Evolutionary conservation across 2,329 filamentous ascomycete species (phyloP), one percentile per base, ranked within the genome.

Genomic region (Stenocarpella maydis): DNA sequence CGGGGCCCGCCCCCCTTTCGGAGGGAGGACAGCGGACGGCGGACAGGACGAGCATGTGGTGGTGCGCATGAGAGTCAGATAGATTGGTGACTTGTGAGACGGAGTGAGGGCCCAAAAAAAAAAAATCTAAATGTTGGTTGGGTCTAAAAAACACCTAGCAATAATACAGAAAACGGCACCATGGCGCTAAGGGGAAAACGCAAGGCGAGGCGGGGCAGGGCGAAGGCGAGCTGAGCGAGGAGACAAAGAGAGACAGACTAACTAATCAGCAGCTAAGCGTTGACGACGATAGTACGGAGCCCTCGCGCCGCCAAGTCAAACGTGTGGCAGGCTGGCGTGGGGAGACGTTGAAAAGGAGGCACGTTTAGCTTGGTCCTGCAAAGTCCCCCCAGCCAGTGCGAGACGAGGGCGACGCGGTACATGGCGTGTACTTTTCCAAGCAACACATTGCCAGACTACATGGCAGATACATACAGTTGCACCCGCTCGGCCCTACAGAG

Each of bases 291-390:
- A 26, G 34, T 55, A 43, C 28, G 50, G 39, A 54, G 67, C 67
- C 47, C 61, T 41, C 28, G 19, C 41, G 45, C 41, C 21, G 67
- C 67, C 67, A 66, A 69, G 67, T 69, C 67, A 69, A 69, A 69
- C 67, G 43, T 54, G 67, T 66, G 67, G 50, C 67, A 69, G 52
- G 52, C 39, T 28, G 17, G 54, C 21, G 28, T 43, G 55, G 55
- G 54, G n/a, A 28, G 8, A n/a, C n/a, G n/a, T n/a, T n/a, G n/a
- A n/a, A n/a, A n/a, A n/a, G n/a, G n/a, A n/a, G n/a, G n/a, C n/a
- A n/a, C 7, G 26, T 8, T 9, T 19, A 28, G 34, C 17, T 53
- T 53, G 53, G 41, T 37, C 28, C 6, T 41, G 37, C 37, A 39
- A 43, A 43, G 54, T 43, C 37, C 54, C 54, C 43, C n/a, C n/a